Conservation (phyloP, 2,329 filamentous ascomycete species). For the Dactylellina drechsleri region DNA sequence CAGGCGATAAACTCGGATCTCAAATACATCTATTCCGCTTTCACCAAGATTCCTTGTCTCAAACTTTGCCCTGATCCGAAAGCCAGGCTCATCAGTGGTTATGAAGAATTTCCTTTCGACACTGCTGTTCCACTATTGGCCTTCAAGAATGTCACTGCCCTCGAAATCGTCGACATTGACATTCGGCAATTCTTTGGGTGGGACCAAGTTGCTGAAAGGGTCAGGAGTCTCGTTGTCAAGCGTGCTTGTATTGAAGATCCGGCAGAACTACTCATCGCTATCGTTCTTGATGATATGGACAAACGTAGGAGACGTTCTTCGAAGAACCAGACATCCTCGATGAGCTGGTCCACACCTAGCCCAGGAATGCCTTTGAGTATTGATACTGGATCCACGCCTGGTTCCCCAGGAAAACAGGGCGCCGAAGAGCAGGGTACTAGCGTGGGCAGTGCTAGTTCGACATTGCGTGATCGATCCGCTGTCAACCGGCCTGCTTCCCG, state of each 20-base stretch:
- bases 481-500: slow-evolving; percentile 56
- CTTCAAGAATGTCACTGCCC: slow-evolving; percentile 94
- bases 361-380: slow-evolving; percentile 54
- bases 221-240: slow-evolving; percentile 88
- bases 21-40: slow-evolving; percentile 96
- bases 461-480: slow-evolving; percentile 55
- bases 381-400: slow-evolving; percentile 47
- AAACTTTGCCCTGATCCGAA: slow-evolving; percentile 91
- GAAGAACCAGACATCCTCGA: slow-evolving; percentile 83
- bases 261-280: slow-evolving; percentile 86
- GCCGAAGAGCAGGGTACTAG: slow-evolving; percentile 45
- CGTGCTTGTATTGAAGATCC: slow-evolving; percentile 88
- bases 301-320: slow-evolving; percentile 87
- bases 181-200: slow-evolving; percentile 97
- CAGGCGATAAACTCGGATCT: slow-evolving; percentile 84
- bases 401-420: slow-evolving; percentile 49
- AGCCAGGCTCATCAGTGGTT: slow-evolving; percentile 87
- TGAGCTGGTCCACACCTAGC: slow-evolving; percentile 70
- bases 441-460: slow-evolving; percentile 49
- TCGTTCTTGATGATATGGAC: slow-evolving; percentile 96
- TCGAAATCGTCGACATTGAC: slow-evolving; percentile 95
- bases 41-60: slow-evolving; percentile 96
- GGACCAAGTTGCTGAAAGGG: slow-evolving; percentile 90
- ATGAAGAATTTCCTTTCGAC: slow-evolving; percentile 98
- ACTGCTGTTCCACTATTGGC: slow-evolving; percentile 94